Evolutionary conservation across 345 rosid species (phyloP).

Genomic region (Lepidium didymum): DNA sequence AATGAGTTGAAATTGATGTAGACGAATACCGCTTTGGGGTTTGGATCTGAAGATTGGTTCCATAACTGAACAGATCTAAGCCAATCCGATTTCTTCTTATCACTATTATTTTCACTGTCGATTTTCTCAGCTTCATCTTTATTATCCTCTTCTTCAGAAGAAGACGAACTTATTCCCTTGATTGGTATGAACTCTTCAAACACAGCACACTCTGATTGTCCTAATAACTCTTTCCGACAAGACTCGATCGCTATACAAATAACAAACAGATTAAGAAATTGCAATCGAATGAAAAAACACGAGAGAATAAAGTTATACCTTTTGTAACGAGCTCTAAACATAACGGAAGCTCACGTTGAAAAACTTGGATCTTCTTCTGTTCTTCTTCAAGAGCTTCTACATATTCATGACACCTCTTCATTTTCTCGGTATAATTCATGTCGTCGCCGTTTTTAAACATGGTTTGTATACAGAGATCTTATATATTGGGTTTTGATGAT

Average conservation of each 20-base stretch:
- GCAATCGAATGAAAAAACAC: neutral
- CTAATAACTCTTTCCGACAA: constrained; percentile 61
- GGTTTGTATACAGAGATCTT: neutral
- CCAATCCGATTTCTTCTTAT: constrained; percentile 78
- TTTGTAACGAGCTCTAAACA: constrained; percentile 80
- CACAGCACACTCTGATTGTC: constrained; percentile 60
- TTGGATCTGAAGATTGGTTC: constrained; percentile 73
- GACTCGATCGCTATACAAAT: constrained; percentile 55
- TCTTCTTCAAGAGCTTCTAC: constrained; percentile 72
- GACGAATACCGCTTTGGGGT: constrained; percentile 32
- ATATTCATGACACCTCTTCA: constrained; percentile 45
- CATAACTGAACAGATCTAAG: constrained; percentile 95
- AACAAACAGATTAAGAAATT: neutral
- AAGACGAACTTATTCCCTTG: constrained; percentile 28
- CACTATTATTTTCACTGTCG: neutral
- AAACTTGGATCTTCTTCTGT: constrained; percentile 73
- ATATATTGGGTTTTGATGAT: neutral
- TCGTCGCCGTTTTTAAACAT: neutral
- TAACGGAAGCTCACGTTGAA: constrained; percentile 84
- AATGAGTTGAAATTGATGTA: neutral
- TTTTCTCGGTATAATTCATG: constrained; percentile 47
- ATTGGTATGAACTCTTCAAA: constrained; percentile 83
- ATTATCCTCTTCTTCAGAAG: constrained; percentile 25
- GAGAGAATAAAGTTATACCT: constrained; percentile 38
- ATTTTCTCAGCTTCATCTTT: constrained; percentile 8